These are phyloP conservation scores for Strobilomyces echinocephalus DNA, from an alignment of 768 basidiomycete genomes.

Conservation along the genomic window DNA sequence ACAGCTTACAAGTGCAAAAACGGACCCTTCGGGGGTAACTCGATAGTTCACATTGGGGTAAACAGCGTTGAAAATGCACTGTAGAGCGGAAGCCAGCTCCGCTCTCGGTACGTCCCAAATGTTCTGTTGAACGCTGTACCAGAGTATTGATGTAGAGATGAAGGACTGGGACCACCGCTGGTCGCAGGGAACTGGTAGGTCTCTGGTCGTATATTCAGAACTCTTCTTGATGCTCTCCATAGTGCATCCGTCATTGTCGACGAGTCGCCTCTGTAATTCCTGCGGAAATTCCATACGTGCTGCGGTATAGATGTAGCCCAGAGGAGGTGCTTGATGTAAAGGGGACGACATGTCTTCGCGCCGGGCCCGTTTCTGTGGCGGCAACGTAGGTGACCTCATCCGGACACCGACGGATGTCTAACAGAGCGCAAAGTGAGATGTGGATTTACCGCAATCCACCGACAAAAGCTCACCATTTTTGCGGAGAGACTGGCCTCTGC, in stretches of 20 bases:
- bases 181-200: slow-evolving; percentile 3
- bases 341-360: background rate
- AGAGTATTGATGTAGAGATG: slow-evolving; percentile 5
- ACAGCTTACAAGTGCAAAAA: background rate
- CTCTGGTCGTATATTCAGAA: background rate
- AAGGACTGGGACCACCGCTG: slow-evolving; percentile 2
- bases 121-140: slow-evolving; percentile 1
- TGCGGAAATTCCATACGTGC: background rate
- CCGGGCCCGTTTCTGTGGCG: background rate
- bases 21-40: background rate
- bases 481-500: too few relatives aligned
- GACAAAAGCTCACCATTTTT: background rate
- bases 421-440: background rate
- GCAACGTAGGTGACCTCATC: background rate
- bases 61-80: slow-evolving; percentile 1
- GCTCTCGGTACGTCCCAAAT: background rate
- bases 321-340: background rate
- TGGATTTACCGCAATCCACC: background rate
- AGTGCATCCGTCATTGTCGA: background rate
- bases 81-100: background rate
- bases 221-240: background rate
- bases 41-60: background rate
- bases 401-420: background rate
- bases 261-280: background rate
- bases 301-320: too few relatives aligned